These are phyloP conservation scores for Curvularia hawaiiensis DNA, from an alignment of 2,329 filamentous ascomycete species.

Conservation along the genomic window DNA sequence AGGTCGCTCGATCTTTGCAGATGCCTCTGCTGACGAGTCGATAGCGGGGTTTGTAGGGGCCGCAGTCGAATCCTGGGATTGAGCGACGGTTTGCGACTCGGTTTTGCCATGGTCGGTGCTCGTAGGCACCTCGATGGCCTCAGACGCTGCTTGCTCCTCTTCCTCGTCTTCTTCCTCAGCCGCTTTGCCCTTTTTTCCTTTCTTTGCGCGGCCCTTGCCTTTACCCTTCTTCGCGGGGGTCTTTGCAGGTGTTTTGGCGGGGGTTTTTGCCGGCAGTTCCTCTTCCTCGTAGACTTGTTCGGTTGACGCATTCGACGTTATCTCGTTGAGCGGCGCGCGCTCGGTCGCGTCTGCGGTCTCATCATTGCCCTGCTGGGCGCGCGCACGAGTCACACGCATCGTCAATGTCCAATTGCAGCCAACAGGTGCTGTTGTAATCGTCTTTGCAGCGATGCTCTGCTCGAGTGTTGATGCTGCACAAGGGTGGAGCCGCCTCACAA, in stretches of 20 bases:
- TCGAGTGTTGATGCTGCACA: conserved; percentile 22
- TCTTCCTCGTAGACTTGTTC: conserved; percentile 20
- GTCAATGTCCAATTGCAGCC: conserved; percentile 13
- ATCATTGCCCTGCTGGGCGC: conserved; percentile 48
- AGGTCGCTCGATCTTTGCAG: conserved; percentile 31
- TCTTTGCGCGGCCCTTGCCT: conserved; percentile 31
- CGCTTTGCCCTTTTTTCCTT: conserved; percentile 31
- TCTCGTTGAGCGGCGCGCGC: conserved; percentile 48
- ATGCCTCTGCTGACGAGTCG: conserved; percentile 21
- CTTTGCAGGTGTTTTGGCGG: conserved; percentile 41
- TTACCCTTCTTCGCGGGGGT: conserved; percentile 40
- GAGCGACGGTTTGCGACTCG: conserved; percentile 15
- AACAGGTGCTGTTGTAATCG: conserved; percentile 5
- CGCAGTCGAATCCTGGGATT: conserved; percentile 21
- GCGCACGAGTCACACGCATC: conserved; percentile 53
- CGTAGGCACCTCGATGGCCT: conserved; percentile 24
- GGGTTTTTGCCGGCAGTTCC: conserved; percentile 28
- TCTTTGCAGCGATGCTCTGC: conserved; percentile 20
- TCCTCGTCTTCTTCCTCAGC: conserved; percentile 26
- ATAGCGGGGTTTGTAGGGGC: background rate
- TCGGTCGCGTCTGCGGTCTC: conserved; percentile 44
- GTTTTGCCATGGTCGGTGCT: conserved; percentile 32
- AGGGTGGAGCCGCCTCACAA: conserved; percentile 22
- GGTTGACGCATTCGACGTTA: conserved; percentile 44
- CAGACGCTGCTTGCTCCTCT: conserved; percentile 29